A percentile compares a stretch with the other conserved stretches of the same genome.
These are phyloP conservation scores for Diplosphaera chodatii DNA, from an alignment of 139 green algal genomes.

Conservation along the genomic window DNA sequence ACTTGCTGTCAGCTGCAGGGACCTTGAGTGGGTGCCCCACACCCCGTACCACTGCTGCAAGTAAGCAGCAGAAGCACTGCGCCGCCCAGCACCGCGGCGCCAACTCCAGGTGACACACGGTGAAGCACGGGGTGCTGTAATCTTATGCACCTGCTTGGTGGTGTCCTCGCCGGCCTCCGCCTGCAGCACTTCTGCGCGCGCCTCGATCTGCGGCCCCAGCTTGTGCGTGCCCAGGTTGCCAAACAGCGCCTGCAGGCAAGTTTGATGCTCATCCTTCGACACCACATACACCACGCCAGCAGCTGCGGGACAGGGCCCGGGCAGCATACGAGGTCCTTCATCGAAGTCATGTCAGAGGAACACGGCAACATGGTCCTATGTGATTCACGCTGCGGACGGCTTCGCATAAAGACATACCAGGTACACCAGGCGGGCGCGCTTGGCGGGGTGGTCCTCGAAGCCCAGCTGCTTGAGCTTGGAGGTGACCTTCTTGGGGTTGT, in stretches of 20 bases:
- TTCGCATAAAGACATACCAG: not conserved
- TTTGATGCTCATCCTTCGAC: conserved; percentile 7
- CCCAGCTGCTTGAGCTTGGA: not conserved
- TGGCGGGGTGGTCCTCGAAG: not conserved
- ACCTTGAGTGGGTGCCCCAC: too few species aligned
- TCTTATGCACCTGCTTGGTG: not conserved
- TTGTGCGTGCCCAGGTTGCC: conserved; percentile 8
- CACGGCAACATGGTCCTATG: too few species aligned
- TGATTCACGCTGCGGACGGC: too few species aligned
- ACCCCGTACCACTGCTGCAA: too few species aligned
- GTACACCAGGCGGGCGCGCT: not conserved
- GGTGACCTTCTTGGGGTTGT: not conserved
- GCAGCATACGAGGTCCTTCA: too few species aligned
- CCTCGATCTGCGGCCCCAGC: conserved; percentile 2
- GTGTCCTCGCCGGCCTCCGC: not conserved
- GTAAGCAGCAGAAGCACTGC: too few species aligned
- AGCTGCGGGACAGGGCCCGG: too few species aligned
- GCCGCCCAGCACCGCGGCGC: too few species aligned
- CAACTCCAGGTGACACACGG: too few species aligned
- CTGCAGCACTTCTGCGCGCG: not conserved
- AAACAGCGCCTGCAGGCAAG: conserved; percentile 21
- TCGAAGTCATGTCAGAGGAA: too few species aligned
- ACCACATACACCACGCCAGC: too few species aligned
- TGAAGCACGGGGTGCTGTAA: not conserved
- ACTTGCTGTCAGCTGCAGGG: too few species aligned